phyloP scores from a whole-genome alignment of 768 basidiomycete genomes.

The Mycena sanguinolenta region DNA sequence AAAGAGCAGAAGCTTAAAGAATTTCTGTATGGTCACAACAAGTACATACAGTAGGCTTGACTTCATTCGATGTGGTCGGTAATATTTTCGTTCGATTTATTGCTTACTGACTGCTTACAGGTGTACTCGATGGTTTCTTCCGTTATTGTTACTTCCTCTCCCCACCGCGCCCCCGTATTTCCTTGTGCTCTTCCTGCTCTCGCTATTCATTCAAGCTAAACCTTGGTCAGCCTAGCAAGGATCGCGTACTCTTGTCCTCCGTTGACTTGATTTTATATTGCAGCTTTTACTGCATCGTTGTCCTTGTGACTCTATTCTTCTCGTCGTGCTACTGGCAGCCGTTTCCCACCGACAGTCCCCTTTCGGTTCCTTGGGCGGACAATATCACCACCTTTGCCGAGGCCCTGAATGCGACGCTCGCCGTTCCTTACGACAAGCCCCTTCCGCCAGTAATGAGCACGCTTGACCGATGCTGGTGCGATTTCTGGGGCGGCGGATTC shows the following conservation, averaged over 20 bases:
- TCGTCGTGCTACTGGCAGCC: constrained; percentile 94
- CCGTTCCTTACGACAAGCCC: constrained; percentile 54
- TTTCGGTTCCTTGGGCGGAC: constrained; percentile 75
- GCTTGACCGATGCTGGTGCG: constrained; percentile 90
- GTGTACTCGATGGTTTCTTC: constrained; percentile 91
- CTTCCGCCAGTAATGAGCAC: constrained; percentile 73
- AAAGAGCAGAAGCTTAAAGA: constrained; percentile 34
- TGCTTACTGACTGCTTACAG: constrained; percentile 41
- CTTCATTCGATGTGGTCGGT: constrained; percentile 65
- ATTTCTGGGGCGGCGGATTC: constrained; percentile 71
- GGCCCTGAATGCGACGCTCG: constrained; percentile 66
- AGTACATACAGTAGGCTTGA: constrained; percentile 12
- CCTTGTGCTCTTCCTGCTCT: constrained; percentile 80
- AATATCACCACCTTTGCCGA: constrained; percentile 82
- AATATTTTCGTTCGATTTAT: neutral
- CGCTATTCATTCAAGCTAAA: constrained; percentile 83
- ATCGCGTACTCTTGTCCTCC: constrained; percentile 4
- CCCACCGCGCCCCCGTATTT: constrained; percentile 88
- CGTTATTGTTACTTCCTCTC: constrained; percentile 79
- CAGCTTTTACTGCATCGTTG: constrained; percentile 90
- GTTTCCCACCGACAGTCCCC: constrained; percentile 72
- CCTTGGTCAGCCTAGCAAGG: constrained; percentile 79
- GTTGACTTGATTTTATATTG: neutral
- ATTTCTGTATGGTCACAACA: constrained; percentile 3
- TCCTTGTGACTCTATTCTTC: constrained; percentile 85